Base-by-base conservation (phyloP, 345 rosid genomes). In the Eucalyptus erythrocorys region DNA sequence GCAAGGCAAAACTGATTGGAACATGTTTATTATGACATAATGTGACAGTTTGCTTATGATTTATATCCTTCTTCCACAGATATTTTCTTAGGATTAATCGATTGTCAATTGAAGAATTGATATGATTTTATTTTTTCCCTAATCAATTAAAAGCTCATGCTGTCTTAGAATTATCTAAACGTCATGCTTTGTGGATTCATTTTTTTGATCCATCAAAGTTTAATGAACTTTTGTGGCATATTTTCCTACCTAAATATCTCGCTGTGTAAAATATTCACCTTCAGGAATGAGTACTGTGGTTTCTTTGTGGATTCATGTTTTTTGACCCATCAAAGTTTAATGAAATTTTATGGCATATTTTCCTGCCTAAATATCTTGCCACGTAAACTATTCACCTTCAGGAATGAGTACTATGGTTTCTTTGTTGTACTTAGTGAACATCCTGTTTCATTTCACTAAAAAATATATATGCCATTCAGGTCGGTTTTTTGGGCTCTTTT, bases 401-500 rank as follows among this genome's bases (percentile, higher is more conserved):
- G 34, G 9, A 64, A 64, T 64, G 8, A 64, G 71, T 71, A 5
- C 45, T 9, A 26, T 11, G 13, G 3, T 34, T 84, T 84, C 86
- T 59, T 13, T 84, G 24, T 48, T 85, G 7, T 45, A 85, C 37
- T 61, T 64, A 68, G 27, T 15, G n/a, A 68, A 37, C 51, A n/a
- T 32, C 47, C 68, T 26, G 16, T 76, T 15, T 81, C 19, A 64
- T 45, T 89, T 57, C 49, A 10, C 88, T 89, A 87, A 80, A 87
- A 87, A 32, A 85, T 50, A 51, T 37, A 89, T 48, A 53, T 85
- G 89, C 10, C 89, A 90, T 88, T 42, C 93, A 96, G 99, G 92
- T 95, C 98, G 71, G 98, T 95, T 68, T 98, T 98, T 90, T 98
- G 96, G 97, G 99, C 99, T 59, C 88, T 97, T 91, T 96, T 96